Evolutionary conservation across 2,329 filamentous ascomycete genomes (phyloP), one percentile per base, ranked within the genome.

Genomic region (Mariannaea sp.): DNA sequence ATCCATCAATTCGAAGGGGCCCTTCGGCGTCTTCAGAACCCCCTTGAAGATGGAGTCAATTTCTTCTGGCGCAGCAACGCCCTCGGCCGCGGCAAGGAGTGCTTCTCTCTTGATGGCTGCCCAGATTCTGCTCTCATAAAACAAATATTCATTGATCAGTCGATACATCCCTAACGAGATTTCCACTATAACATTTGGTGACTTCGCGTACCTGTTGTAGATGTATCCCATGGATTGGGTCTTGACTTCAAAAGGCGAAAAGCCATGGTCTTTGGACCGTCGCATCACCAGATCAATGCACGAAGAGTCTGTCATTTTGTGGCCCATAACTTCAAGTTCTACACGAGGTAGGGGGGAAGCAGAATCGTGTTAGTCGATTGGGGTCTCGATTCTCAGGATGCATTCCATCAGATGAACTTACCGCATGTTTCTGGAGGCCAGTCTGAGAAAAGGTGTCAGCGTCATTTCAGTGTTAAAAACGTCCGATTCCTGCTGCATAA

Each of bases 311-410:
- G 68, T 70, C 1, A 45, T 51, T 14, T 65, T 56, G 17, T 70
- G 68, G 7, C 68, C 68, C 68, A 70, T 70, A n/a, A 70, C 63
- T 38, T 70, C 68, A 10, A 70, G 62, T 35, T 67, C 58, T 62
- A 5, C 14, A 14, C 22, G 3, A 41, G 16, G 3, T 27, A 58
- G 17, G 55, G 38, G 2, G 22, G 22, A 5, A 8, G 22, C 22
- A 24, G 22, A 24, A 8, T 24, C 22, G 8, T 5, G 22, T 24
- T 24, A 24, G 22, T 8, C 8, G 8, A 5, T 24, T 24, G 22
- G n/a, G n/a, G n/a, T n/a, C 22, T 24, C 8, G 22, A 24, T 24
- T 5, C 5, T 24, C 8, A 24, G 22, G 22, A 19, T 4, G 7
- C 3, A 4, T 2, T 2, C 1, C 1, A 0, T 3, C 10, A 4